Evolutionary conservation across 1,139 yeast genomes (phyloP).

Genomic region (Trichomonascaceae sp.): DNA sequence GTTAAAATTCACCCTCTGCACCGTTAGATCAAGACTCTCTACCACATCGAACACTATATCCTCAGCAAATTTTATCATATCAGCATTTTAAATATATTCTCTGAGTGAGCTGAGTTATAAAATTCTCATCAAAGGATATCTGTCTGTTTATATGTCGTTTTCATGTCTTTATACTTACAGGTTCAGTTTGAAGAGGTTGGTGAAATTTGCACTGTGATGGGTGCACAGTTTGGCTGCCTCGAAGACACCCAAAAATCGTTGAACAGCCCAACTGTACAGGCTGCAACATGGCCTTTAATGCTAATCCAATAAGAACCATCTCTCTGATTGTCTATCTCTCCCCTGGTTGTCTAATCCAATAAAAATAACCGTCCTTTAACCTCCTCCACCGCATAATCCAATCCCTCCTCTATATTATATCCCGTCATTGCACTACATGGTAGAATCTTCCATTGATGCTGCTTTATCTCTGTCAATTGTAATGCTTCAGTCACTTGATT

Average conservation of each 20-base stretch:
- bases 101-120: not conserved
- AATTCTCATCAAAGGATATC: not conserved
- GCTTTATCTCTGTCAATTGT: conserved; percentile 39
- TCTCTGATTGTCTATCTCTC: not conserved
- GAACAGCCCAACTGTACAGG: no score
- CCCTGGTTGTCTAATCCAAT: conserved; percentile 22
- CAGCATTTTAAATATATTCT: not conserved
- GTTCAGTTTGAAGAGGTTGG: not conserved
- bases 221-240: no score
- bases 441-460: conserved; percentile 41
- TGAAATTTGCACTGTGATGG: not conserved
- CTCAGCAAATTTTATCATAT: not conserved
- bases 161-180: not conserved
- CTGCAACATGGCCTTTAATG: no score
- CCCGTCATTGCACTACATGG: conserved; percentile 58
- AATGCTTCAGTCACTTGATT: conserved; percentile 27
- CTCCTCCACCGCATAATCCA: conserved; percentile 47
- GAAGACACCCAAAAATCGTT: no score
- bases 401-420: conserved; percentile 39
- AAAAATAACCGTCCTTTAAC: conserved; percentile 36
- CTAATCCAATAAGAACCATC: no score
- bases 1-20: no score
- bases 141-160: not conserved
- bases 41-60: not conserved
- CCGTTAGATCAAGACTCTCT: not conserved